Evolutionary conservation across 305 asterid genomes (phyloP), one percentile per base, ranked within the genome.

Genomic region (Coffea humblotiana): DNA sequence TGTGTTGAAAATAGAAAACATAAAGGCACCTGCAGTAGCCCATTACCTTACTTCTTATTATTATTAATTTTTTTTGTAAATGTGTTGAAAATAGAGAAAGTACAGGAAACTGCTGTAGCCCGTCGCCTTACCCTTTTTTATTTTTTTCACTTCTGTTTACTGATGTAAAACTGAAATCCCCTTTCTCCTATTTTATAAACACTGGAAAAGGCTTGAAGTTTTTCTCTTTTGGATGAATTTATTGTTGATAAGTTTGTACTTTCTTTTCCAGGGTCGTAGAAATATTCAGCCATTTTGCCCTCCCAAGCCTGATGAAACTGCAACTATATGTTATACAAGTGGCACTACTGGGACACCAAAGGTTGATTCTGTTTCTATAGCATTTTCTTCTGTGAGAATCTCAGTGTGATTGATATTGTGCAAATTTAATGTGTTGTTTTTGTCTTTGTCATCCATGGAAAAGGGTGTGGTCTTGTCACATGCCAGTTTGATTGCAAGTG

Each of bases 261-360:
- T 61, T 63, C 48, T 37, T 68, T 76, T 37, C 81, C 83, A 95
- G 99, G 99, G 99, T 64, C 86, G 77, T 76, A 86, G 87, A 83
- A 90, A 88, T 85, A 83, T 85, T 86, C 92, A 88, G 74, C 96
- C 98, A 63, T 92, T 95, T 88, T 85, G 85, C 87, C 96, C 99
- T 80, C 99, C 99, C 72, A 93, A 87, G 88, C 92, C 97, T 78
- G 94, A 89, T 82, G 97, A 95, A 72, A 84, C 88, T 64, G 99
- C 97, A 48, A 95, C 99, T 58, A 88, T 95, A 88, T 95, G 99
- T 90, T 95, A 95, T 83, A 95, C 99, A 25, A 95, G 99, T 86
- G 99, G 99, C 69, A 95, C 99, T 76, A 95, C 99, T 72, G 99
- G 99, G 79, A 95, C 98, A 65, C 99, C 99, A 58, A 95, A 95